These are phyloP conservation scores for Calvatia gigantea DNA, from an alignment of 768 basidiomycete species.

Conservation along the genomic window DNA sequence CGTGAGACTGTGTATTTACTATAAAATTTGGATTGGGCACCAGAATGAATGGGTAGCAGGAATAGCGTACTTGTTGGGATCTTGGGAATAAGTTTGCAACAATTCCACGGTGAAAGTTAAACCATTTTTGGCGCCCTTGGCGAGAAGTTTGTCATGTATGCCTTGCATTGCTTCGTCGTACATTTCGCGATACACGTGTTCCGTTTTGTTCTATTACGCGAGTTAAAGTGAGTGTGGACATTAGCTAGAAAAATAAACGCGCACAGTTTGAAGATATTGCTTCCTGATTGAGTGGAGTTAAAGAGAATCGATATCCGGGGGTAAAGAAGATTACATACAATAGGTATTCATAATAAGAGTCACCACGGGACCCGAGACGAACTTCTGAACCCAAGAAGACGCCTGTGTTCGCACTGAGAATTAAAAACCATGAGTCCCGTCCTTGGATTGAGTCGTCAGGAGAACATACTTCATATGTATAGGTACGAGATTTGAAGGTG, in stretches of 20 bases:
- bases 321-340: conserved; percentile 42
- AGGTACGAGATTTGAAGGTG: conserved; percentile 71
- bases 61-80: conserved; percentile 23
- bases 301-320: neutral
- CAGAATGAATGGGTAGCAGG: neutral
- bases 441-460: neutral
- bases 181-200: conserved; percentile 82
- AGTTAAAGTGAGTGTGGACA: neutral
- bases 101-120: conserved; percentile 84
- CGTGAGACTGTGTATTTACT: conserved; percentile 71
- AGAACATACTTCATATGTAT: conserved; percentile 73
- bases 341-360: conserved; percentile 92
- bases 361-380: conserved; percentile 89
- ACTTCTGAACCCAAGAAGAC: conserved; percentile 64
- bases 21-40: neutral
- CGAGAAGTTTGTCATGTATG: conserved; percentile 70
- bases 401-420: conserved; percentile 27
- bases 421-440: neutral
- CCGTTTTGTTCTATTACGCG: conserved; percentile 58
- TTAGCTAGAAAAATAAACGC: neutral
- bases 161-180: conserved; percentile 83
- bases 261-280: conserved; percentile 82
- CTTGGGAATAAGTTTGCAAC: conserved; percentile 40
- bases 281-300: conserved; percentile 39
- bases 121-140: conserved; percentile 51